Percentiles rank a stretch among this genome's conserved stretches.
These are phyloP conservation scores for Perilla frutescens DNA, from an alignment of 257 asterid genomes.

Conservation along the genomic window DNA sequence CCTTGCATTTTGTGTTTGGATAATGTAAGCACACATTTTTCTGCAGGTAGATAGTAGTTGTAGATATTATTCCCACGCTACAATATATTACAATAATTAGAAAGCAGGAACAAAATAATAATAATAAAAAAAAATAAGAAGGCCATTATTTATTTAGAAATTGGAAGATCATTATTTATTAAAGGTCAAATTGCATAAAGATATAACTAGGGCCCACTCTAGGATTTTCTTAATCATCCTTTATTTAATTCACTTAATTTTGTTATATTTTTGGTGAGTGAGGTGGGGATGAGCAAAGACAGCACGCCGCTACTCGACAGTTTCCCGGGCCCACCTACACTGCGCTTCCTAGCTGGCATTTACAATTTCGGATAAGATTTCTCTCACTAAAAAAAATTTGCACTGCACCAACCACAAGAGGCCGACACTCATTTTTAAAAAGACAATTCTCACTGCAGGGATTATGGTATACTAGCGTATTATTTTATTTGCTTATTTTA, in stretches of 20 bases:
- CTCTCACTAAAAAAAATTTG: too few relatives aligned
- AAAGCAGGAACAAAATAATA: background rate
- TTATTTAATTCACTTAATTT: background rate
- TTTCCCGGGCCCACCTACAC: conserved; percentile 27
- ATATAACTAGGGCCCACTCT: background rate
- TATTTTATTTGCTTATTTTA: too few relatives aligned
- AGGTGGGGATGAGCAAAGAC: conserved; percentile 42
- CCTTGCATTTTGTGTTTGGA: conserved; percentile 3
- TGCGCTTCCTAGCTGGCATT: conserved; percentile 22
- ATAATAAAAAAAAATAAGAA: background rate
- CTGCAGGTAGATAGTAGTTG: background rate
- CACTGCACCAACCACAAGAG: too few relatives aligned
- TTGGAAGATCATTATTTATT: background rate
- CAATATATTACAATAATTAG: background rate
- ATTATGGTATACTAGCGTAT: too few relatives aligned
- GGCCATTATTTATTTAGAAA: background rate
- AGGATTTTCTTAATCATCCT: background rate
- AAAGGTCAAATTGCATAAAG: background rate
- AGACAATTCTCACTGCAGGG: too few relatives aligned
- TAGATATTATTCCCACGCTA: background rate
- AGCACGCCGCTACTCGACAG: conserved; percentile 39
- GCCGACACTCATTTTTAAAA: too few relatives aligned
- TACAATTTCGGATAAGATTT: conserved; percentile 31
- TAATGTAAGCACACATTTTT: background rate
- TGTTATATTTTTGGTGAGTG: background rate